These are phyloP conservation scores for Lepidopterella palustris DNA, from an alignment of 495 filamentous ascomycete species.

Conservation along the genomic window DNA sequence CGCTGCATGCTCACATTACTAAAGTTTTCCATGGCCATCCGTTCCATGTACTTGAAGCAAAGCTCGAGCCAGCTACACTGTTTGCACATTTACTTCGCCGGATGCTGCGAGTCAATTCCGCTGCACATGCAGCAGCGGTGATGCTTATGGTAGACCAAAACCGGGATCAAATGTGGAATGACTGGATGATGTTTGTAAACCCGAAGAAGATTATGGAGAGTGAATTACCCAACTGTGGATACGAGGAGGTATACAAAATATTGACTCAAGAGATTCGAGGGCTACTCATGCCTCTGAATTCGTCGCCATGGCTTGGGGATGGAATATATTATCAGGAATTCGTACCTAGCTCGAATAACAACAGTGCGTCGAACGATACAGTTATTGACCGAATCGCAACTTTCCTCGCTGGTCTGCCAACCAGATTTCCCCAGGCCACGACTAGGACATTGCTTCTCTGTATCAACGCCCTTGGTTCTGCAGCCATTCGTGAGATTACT, in stretches of 20 bases:
- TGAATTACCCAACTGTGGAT: conserved; percentile 49
- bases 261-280: conserved; percentile 67
- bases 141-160: conserved; percentile 66
- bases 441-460: conserved; percentile 62
- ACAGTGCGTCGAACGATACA: conserved; percentile 39
- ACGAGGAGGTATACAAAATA: conserved; percentile 63
- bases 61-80: conserved; percentile 78
- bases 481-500: conserved; percentile 72
- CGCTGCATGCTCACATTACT: conserved; percentile 67
- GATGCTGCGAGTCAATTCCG: conserved; percentile 80
- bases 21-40: conserved; percentile 76
- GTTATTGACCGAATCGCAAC: conserved; percentile 80
- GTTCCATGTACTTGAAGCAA: conserved; percentile 73
- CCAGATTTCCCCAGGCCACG: conserved; percentile 64
- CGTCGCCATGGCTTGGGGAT: conserved; percentile 50
- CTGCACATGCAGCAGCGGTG: conserved; percentile 77
- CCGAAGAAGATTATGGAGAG: conserved; percentile 47
- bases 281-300: conserved; percentile 57
- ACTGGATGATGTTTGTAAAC: conserved; percentile 78
- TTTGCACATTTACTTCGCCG: conserved; percentile 81
- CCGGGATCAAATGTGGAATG: conserved; percentile 85
- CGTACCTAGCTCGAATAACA: conserved; percentile 42
- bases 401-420: conserved; percentile 69
- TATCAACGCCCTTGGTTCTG: conserved; percentile 59
- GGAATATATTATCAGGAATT: conserved; percentile 48